Percentiles rank a stretch among this genome's conserved stretches.
Conservation (phyloP, 345 rosid genomes). For the Corchorus olitorius region DNA sequence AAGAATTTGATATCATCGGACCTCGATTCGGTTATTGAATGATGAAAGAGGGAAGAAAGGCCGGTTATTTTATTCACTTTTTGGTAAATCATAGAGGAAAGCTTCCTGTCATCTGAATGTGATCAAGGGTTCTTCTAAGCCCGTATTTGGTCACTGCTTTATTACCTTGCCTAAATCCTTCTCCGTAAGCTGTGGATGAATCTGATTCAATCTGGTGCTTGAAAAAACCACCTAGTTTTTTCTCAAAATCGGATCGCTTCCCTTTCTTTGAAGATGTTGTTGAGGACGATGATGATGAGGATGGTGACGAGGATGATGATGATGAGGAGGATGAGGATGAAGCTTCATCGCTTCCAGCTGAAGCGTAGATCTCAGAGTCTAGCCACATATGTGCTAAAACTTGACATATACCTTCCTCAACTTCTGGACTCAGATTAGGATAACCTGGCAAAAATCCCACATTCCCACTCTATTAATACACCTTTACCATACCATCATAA, state of each 20-base stretch:
- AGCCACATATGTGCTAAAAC: constrained; percentile 98
- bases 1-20: not conserved
- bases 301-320: constrained; percentile 51
- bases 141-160: constrained; percentile 70
- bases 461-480: constrained; percentile 9
- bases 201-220: constrained; percentile 90
- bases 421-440: constrained; percentile 83
- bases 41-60: not conserved
- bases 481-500: not conserved
- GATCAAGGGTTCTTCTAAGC: constrained; percentile 82
- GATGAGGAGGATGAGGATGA: constrained; percentile 49
- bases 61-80: not conserved
- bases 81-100: constrained; percentile 52
- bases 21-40: not conserved
- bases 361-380: constrained; percentile 77
- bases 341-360: constrained; percentile 47
- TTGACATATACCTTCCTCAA: constrained; percentile 99
- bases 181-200: constrained; percentile 83
- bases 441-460: constrained; percentile 61
- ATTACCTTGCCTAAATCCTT: constrained; percentile 81
- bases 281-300: constrained; percentile 50
- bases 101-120: constrained; percentile 75
- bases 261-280: constrained; percentile 80
- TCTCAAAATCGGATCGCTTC: constrained; percentile 81
- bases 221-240: constrained; percentile 84